Percentiles rank a stretch among this genome's conserved stretches.
Evolutionary conservation across 2,329 filamentous ascomycete species (phyloP).

Genomic region (Exophiala sp.): DNA sequence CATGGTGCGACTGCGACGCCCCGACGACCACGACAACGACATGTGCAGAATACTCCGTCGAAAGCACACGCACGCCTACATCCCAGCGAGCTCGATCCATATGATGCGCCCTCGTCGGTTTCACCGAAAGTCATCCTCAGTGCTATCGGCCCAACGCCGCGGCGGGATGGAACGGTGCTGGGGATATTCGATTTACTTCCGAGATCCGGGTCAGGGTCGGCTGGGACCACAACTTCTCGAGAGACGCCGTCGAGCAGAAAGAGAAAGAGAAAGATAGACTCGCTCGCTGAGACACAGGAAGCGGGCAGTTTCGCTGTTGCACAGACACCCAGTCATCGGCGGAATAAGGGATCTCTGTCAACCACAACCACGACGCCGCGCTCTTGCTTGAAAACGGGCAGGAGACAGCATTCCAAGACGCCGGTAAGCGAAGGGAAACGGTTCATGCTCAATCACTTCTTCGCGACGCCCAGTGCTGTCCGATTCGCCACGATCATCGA

Average conservation of each 20-base stretch:
- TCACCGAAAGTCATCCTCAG: slow-evolving; percentile 33
- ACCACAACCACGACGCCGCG: slow-evolving; percentile 1
- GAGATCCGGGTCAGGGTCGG: slow-evolving; percentile 36
- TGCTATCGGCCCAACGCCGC: slow-evolving; percentile 44
- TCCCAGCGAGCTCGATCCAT: slow-evolving; percentile 40
- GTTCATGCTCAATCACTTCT: slow-evolving; percentile 42
- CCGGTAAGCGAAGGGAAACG: slow-evolving; percentile 42
- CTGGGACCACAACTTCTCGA: slow-evolving; percentile 32
- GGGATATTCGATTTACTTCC: slow-evolving; percentile 46
- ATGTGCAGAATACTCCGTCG: slow-evolving; percentile 32
- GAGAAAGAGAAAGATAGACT: slow-evolving; percentile 23
- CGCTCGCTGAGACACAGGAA: slow-evolving; percentile 23
- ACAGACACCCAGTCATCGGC: slow-evolving; percentile 37
- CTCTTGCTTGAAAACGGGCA: slow-evolving; percentile 27
- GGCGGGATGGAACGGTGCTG: slow-evolving; percentile 44
- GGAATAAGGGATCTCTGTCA: slow-evolving; percentile 8
- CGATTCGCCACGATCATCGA: slow-evolving; percentile 37
- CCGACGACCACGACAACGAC: slow-evolving; percentile 4
- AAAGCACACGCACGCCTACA: slow-evolving; percentile 34
- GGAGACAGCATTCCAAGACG: slow-evolving; percentile 32
- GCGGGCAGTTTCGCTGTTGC: slow-evolving; percentile 23
- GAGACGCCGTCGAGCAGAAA: slow-evolving; percentile 27
- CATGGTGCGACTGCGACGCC: slow-evolving; percentile 23
- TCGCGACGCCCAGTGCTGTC: slow-evolving; percentile 42
- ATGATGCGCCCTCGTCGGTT: slow-evolving; percentile 38